Base-by-base conservation (phyloP, 371 early-diverging fungal species). In the Capillidium rhysosporum region DNA sequence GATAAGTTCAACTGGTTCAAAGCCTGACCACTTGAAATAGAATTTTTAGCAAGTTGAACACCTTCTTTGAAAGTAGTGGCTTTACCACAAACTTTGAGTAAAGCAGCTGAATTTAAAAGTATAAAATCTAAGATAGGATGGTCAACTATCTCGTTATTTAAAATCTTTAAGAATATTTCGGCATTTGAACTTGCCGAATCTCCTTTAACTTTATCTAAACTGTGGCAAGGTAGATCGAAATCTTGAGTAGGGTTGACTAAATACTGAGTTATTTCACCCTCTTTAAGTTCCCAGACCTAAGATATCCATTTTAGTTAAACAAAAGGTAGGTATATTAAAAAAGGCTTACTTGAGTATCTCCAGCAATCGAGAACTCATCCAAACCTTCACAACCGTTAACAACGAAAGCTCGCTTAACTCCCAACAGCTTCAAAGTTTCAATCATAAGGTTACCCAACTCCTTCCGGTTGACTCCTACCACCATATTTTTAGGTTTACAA, bases 61-160 rank as follows among this genome's bases (percentile, higher is more conserved):
- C 86, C 93, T 1, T 83, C 81, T 55, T 75, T 71, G 58, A 85
- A 82, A 45, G 77, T 67, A 2, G 56, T 46, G 0, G 89, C 89
- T 28, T 72, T 68, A 44, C 90, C 90, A 23, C 77, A 68, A n/a
- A 92, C 83, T 23, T 75, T 78, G 53, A 93, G 65, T 52, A 93
- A 61, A 5, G 92, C 92, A 2, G 85, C 80, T 1, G 92, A 74
- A 62, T 94, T 96, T 54, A 96, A 61, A 30, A 92, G 67, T 1
- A 96, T 89, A 72, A 86, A 94, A 61, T 92, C 89, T 23, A 85
- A 66, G 43, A 96, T 77, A 0, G 95, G 80, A 46, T 75, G 63
- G 29, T 34, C 49, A 34, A 34, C 34, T 7, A 34, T 34, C 51
- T 74, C 60, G 48, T 75, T 73, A 58, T 66, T 66, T 26, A 92